These are phyloP conservation scores for Lactuca saligna DNA, from an alignment of 129 eudicot species.

Conservation along the genomic window DNA sequence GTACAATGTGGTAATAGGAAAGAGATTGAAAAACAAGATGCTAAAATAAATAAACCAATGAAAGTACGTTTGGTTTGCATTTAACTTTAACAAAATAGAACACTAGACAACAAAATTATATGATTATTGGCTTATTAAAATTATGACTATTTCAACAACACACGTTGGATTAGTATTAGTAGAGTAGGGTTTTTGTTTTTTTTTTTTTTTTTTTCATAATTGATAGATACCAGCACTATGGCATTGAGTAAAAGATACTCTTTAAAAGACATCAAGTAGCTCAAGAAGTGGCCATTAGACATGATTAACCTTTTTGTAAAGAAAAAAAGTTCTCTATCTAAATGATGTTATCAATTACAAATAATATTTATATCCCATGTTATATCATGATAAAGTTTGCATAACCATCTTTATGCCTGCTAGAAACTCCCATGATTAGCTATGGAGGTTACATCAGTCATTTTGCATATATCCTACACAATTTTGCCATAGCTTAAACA, in stretches of 20 bases:
- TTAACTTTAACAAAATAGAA: neutral
- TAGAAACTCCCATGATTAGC: too few relatives aligned
- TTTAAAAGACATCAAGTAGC: constrained; percentile 31
- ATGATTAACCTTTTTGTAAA: constrained; percentile 50
- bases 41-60: neutral
- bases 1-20: neutral
- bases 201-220: neutral
- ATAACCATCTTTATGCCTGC: too few relatives aligned
- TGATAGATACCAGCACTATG: constrained; percentile 25
- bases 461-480: neutral
- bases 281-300: constrained; percentile 34
- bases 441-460: neutral
- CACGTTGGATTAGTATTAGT: constrained; percentile 13
- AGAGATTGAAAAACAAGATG: neutral
- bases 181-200: neutral
- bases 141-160: neutral
- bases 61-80: neutral
- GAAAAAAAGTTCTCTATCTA: constrained; percentile 35
- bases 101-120: neutral
- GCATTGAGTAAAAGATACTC: constrained; percentile 8
- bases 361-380: constrained; percentile 8
- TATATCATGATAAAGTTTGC: constrained; percentile 18
- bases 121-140: constrained; percentile 13
- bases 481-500: neutral
- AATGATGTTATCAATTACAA: constrained; percentile 17